These are phyloP conservation scores for Fusarium tupiense DNA, from an alignment of 2,329 filamentous ascomycete genomes.

Conservation along the genomic window DNA sequence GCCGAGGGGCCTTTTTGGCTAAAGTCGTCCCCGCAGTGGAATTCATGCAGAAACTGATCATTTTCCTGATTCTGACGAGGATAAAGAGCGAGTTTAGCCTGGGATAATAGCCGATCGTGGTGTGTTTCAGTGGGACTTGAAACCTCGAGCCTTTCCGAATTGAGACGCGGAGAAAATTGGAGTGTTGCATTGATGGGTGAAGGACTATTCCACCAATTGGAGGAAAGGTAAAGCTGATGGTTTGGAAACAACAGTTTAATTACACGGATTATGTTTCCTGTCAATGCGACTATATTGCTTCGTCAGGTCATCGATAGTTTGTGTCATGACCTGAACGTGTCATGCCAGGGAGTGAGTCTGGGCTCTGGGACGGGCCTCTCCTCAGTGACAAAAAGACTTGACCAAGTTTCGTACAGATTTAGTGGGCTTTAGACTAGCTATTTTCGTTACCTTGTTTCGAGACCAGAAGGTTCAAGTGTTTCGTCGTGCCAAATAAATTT, in stretches of 20 bases:
- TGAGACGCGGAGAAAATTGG: neutral
- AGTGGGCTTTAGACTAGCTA: rapidly evolving
- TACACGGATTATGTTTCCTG: neutral
- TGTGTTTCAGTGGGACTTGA: slow-evolving; percentile 13
- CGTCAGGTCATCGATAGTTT: neutral
- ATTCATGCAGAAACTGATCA: neutral
- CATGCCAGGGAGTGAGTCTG: neutral
- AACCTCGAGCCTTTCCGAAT: slow-evolving; percentile 12
- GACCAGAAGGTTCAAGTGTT: neutral
- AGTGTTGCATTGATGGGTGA: neutral
- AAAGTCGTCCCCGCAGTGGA: neutral
- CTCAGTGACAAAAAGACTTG: neutral
- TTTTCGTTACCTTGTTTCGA: rapidly evolving
- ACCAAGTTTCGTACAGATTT: rapidly evolving
- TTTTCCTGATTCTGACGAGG: neutral
- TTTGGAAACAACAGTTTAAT: neutral
- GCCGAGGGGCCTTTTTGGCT: neutral
- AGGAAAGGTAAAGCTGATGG: neutral
- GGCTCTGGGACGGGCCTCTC: rapidly evolving
- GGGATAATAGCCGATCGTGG: slow-evolving; percentile 5
- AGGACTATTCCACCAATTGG: slow-evolving; percentile 9
- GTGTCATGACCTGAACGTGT: rapidly evolving
- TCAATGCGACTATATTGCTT: neutral
- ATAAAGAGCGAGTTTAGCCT: neutral
- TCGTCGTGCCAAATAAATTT: neutral